Conservation (phyloP, 1,284 basidiomycete species). For the Hemileia vastatrix region DNA sequence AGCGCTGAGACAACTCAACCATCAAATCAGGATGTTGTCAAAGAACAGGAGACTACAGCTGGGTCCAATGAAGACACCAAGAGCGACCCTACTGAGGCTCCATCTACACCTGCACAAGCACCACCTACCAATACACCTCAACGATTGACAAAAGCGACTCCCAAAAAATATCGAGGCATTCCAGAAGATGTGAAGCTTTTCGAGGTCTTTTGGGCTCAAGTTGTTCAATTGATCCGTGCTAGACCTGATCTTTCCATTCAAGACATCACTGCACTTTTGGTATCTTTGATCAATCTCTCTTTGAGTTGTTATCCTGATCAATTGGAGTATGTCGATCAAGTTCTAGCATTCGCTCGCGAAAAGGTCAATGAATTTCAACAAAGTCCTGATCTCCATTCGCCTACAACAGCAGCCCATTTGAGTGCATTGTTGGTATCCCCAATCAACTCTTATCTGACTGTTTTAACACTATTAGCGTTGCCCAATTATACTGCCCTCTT, state of each 20-base stretch:
- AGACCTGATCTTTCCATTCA: slow-evolving; percentile 88
- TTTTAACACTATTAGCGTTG: slow-evolving; percentile 81
- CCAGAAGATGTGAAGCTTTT: slow-evolving; percentile 85
- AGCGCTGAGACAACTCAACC: slow-evolving; percentile 4
- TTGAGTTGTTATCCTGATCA: slow-evolving; percentile 88
- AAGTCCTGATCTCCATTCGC: slow-evolving; percentile 77
- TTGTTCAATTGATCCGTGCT: slow-evolving; percentile 86
- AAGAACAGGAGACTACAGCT: too few species aligned
- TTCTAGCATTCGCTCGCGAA: slow-evolving; percentile 69
- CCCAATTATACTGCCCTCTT: slow-evolving; percentile 74
- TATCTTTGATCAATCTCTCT: slow-evolving; percentile 82
- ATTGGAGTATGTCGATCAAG: slow-evolving; percentile 87
- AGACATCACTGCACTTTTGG: slow-evolving; percentile 83
- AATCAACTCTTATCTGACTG: slow-evolving; percentile 85
- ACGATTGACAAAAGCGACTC: slow-evolving; percentile 22
- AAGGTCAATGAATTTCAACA: slow-evolving; percentile 78
- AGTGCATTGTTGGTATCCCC: slow-evolving; percentile 76
- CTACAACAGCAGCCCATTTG: slow-evolving; percentile 75
- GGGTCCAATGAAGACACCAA: too few species aligned
- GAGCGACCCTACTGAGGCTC: too few species aligned
- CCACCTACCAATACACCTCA: too few species aligned
- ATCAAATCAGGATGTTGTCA: too few species aligned
- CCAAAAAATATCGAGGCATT: slow-evolving; percentile 64
- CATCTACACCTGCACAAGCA: slow-evolving; percentile 1
- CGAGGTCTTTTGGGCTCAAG: slow-evolving; percentile 93